These are phyloP conservation scores for Apiospora marii DNA, from an alignment of 2,329 filamentous ascomycete species.

Conservation along the genomic window DNA sequence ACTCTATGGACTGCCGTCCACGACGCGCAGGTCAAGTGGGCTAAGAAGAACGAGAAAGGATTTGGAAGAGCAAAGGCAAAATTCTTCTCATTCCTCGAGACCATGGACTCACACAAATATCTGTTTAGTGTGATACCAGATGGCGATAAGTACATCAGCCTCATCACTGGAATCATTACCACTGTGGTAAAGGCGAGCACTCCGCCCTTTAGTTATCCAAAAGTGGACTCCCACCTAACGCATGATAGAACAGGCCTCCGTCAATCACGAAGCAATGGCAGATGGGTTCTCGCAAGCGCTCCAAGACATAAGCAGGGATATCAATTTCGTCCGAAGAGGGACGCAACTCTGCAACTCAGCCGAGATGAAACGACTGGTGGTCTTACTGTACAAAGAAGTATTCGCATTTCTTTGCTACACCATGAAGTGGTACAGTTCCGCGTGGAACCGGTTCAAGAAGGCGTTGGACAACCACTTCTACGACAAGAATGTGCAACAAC, in stretches of 20 bases:
- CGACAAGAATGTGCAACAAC: conserved; percentile 25
- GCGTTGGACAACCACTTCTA: conserved; percentile 28
- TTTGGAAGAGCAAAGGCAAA: conserved; percentile 26
- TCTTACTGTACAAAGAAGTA: conserved; percentile 27
- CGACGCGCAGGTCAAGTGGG: conserved; percentile 23
- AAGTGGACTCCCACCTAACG: background rate
- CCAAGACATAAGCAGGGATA: conserved; percentile 27
- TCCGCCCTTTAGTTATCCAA: too few species aligned
- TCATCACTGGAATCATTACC: conserved; percentile 27
- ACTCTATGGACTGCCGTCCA: background rate
- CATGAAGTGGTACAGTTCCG: conserved; percentile 28
- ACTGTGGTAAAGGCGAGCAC: conserved; percentile 26
- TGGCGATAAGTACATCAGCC: conserved; percentile 26
- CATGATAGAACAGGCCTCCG: conserved; percentile 18
- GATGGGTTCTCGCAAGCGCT: conserved; percentile 27
- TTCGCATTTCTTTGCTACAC: conserved; percentile 29
- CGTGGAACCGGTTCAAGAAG: conserved; percentile 22
- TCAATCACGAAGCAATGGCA: conserved; percentile 22
- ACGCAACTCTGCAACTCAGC: conserved; percentile 23
- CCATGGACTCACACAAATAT: conserved; percentile 26
- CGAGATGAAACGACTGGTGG: conserved; percentile 24
- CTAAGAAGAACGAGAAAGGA: conserved; percentile 22
- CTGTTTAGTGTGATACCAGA: conserved; percentile 28
- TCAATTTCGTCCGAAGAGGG: conserved; percentile 25
- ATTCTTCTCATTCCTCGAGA: conserved; percentile 22